Conservation (phyloP, 495 filamentous ascomycete genomes). For the Xylaria bambusicola region DNA sequence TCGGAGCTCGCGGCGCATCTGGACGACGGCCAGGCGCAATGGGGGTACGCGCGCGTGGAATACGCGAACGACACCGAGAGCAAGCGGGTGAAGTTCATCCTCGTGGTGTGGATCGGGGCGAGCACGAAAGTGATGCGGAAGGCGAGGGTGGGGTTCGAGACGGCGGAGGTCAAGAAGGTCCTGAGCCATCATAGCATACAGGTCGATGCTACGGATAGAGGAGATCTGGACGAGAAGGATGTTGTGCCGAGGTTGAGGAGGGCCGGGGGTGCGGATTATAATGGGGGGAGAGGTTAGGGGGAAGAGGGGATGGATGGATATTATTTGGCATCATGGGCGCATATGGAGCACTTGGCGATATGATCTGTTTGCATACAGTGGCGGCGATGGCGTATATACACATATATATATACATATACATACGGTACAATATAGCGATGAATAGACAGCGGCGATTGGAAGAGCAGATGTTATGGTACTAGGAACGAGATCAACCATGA, state of each 20-base stretch:
- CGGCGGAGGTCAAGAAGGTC: slow-evolving; percentile 56
- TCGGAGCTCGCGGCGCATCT: slow-evolving; percentile 48
- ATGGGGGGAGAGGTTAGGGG: slow-evolving; percentile 53
- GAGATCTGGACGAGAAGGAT: slow-evolving; percentile 56
- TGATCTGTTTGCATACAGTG: no score
- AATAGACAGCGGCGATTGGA: slow-evolving; percentile 27
- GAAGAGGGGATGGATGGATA: background rate
- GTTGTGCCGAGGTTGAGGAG: slow-evolving; percentile 53
- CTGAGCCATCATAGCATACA: slow-evolving; percentile 55
- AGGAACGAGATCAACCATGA: no score
- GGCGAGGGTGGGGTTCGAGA: slow-evolving; percentile 59
- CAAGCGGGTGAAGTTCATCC: slow-evolving; percentile 59
- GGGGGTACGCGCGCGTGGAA: slow-evolving; percentile 60
- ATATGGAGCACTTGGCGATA: no score
- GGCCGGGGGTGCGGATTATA: slow-evolving; percentile 62
- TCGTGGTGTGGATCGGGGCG: slow-evolving; percentile 60
- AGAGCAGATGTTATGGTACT: no score
- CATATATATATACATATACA: background rate
- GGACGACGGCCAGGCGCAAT: slow-evolving; percentile 52
- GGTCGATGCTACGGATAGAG: slow-evolving; percentile 52
- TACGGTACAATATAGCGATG: slow-evolving; percentile 14
- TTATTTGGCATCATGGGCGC: no score
- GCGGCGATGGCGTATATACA: no score
- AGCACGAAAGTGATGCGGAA: slow-evolving; percentile 60
- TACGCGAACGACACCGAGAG: slow-evolving; percentile 61